Conservation (phyloP, 768 basidiomycete genomes). For the Kwoniella sp. region DNA sequence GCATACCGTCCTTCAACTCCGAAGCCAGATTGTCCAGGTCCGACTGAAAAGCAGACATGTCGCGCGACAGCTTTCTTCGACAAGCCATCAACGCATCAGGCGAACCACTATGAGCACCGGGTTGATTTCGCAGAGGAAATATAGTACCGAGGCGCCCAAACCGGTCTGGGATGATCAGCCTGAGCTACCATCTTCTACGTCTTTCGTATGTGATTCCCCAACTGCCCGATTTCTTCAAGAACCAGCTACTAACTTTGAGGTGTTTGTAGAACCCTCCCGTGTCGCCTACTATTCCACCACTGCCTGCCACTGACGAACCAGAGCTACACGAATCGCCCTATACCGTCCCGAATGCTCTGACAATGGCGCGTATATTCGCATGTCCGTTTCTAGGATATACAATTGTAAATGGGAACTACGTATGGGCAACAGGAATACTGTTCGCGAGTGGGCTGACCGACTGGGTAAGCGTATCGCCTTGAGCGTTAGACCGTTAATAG, state of each 20-base stretch:
- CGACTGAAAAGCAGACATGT: conserved; percentile 15
- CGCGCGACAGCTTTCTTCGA: conserved; percentile 16
- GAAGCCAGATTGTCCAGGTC: conserved; percentile 22
- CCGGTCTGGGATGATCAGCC: conserved; percentile 9
- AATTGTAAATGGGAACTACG: conserved; percentile 77
- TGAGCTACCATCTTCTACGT: conserved; percentile 13
- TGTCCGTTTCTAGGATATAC: conserved; percentile 92
- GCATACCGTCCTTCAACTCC: conserved; percentile 19
- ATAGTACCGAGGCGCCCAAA: conserved; percentile 3
- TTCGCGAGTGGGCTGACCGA: conserved; percentile 92
- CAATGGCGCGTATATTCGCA: conserved; percentile 79
- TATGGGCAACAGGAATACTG: conserved; percentile 76
- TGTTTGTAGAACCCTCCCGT: background rate
- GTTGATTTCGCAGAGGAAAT: background rate
- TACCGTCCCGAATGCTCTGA: conserved; percentile 88
- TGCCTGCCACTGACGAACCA: conserved; percentile 14
- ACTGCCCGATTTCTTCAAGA: background rate
- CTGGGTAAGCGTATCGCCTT: conserved; percentile 63
- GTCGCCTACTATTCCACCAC: conserved; percentile 13
- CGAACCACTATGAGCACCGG: background rate
- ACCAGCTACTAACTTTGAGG: background rate
- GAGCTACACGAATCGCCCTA: conserved; percentile 60
- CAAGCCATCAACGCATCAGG: background rate
- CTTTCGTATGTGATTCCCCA: conserved; percentile 3
- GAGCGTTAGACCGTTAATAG: no score